phyloP scores from a whole-genome alignment of 2,329 filamentous ascomycete species.

The Huntiella decipiens region DNA sequence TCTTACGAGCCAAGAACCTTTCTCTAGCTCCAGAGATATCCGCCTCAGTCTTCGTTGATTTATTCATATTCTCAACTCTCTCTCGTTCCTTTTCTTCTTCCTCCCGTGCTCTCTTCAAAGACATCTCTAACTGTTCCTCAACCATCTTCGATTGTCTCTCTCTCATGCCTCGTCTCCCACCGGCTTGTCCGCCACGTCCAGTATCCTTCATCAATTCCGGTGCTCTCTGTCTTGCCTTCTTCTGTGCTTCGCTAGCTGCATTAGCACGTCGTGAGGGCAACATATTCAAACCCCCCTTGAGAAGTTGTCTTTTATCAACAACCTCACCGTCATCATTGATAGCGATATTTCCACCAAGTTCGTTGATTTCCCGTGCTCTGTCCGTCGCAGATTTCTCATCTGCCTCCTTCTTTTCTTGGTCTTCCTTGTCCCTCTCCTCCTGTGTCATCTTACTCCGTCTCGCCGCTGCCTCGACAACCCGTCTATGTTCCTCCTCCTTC shows the following conservation, averaged over 20 bases:
- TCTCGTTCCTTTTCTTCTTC: constrained; percentile 43
- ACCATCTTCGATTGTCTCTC: constrained; percentile 65
- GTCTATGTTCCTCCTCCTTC: constrained; percentile 49
- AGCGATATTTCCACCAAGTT: constrained; percentile 39
- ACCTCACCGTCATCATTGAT: constrained; percentile 71
- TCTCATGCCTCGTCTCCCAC: constrained; percentile 39
- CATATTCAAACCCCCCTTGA: constrained; percentile 59
- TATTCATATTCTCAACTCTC: constrained; percentile 43
- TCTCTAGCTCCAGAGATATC: constrained; percentile 66
- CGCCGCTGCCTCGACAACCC: constrained; percentile 49
- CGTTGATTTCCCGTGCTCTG: constrained; percentile 46
- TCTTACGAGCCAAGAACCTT: constrained; percentile 60
- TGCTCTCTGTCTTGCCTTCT: constrained; percentile 5
- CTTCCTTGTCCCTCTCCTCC: constrained; percentile 17
- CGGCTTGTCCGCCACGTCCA: constrained; percentile 14
- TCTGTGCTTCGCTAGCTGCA: not conserved
- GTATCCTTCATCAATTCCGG: constrained; percentile 1
- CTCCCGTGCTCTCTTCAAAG: constrained; percentile 52
- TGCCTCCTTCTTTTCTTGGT: constrained; percentile 12
- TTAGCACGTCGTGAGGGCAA: constrained; percentile 20
- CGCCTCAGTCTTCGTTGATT: constrained; percentile 58
- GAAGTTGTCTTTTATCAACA: constrained; percentile 64
- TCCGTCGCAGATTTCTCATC: constrained; percentile 40
- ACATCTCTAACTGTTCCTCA: constrained; percentile 55
- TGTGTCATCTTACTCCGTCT: constrained; percentile 27